These are phyloP conservation scores for Cryphonectria naterciae DNA, from an alignment of 2,329 filamentous ascomycete genomes.

Conservation along the genomic window DNA sequence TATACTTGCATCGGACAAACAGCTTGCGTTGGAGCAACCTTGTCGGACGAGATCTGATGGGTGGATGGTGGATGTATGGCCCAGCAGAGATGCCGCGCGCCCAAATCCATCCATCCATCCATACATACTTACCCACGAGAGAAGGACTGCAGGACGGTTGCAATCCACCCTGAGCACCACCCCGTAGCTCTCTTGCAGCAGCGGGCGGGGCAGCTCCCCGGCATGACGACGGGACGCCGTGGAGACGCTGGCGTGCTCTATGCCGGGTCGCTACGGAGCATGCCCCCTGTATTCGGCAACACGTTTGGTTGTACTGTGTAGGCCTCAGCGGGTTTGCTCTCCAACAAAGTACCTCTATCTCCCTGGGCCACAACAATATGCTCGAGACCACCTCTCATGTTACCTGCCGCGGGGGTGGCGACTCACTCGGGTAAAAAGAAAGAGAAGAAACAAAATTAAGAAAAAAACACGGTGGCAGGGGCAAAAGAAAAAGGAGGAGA, in stretches of 20 bases:
- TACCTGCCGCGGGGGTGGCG: not conserved
- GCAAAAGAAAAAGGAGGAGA: not conserved
- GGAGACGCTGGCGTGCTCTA: conserved; percentile 13
- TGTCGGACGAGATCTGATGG: conserved; percentile 5
- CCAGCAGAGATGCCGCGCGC: not conserved
- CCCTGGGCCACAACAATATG: not conserved
- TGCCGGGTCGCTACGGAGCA: not conserved
- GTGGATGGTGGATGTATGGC: not conserved
- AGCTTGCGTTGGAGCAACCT: not conserved
- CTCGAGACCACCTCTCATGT: conserved; percentile 2
- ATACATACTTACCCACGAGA: not conserved
- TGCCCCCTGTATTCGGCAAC: not conserved
- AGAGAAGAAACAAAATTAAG: not conserved
- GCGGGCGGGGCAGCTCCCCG: conserved; percentile 11
- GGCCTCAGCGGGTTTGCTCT: not conserved
- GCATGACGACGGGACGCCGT: not conserved
- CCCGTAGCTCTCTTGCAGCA: conserved; percentile 8
- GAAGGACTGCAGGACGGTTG: not conserved
- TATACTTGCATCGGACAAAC: not conserved
- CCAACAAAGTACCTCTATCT: too few relatives aligned
- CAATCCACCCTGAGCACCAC: conserved; percentile 9
- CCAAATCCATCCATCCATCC: not conserved
- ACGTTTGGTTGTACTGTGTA: not conserved
- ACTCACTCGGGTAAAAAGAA: not conserved
- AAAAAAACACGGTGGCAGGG: not conserved